phyloP scores from a whole-genome alignment of 2,329 filamentous ascomycete species.

The Claviceps arundinis region DNA sequence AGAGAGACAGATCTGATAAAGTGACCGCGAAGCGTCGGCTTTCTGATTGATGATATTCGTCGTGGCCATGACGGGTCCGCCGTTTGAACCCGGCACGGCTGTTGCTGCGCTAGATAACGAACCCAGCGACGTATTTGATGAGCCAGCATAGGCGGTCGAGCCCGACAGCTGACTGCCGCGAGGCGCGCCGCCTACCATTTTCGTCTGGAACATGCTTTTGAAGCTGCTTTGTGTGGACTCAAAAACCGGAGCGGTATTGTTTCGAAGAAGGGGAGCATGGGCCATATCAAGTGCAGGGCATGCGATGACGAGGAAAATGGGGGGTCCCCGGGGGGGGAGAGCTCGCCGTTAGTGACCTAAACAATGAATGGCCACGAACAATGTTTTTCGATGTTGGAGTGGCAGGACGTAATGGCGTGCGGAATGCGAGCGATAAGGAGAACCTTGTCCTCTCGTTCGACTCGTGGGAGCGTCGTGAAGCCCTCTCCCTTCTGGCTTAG shows the following conservation, averaged over 20 bases:
- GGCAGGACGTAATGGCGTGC: background rate
- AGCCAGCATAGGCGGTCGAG: constrained; percentile 41
- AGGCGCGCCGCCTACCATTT: constrained; percentile 38
- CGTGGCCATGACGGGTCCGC: constrained; percentile 58
- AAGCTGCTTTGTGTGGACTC: constrained; percentile 33
- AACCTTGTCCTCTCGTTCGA: constrained; percentile 3
- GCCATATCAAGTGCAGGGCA: constrained; percentile 39
- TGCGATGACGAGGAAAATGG: constrained; percentile 16
- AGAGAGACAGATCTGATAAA: constrained; percentile 89
- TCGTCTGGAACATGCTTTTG: constrained; percentile 24
- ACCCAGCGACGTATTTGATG: constrained; percentile 38
- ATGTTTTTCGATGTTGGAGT: background rate
- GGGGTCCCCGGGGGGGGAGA: constrained; percentile 3
- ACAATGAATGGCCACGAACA: background rate
- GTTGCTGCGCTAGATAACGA: constrained; percentile 34
- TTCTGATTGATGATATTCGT: constrained; percentile 96
- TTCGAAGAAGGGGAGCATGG: constrained; percentile 46
- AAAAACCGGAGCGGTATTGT: constrained; percentile 44
- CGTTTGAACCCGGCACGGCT: constrained; percentile 27
- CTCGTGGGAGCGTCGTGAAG: background rate
- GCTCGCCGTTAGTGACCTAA: constrained; percentile 1
- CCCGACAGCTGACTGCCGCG: constrained; percentile 51
- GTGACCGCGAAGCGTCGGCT: constrained; percentile 77
- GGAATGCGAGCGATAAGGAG: constrained; percentile 1
- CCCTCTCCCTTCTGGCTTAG: constrained; percentile 5